These are phyloP conservation scores for Raphidocelis subcapitata DNA, from an alignment of 139 green algal genomes.

Conservation along the genomic window DNA sequence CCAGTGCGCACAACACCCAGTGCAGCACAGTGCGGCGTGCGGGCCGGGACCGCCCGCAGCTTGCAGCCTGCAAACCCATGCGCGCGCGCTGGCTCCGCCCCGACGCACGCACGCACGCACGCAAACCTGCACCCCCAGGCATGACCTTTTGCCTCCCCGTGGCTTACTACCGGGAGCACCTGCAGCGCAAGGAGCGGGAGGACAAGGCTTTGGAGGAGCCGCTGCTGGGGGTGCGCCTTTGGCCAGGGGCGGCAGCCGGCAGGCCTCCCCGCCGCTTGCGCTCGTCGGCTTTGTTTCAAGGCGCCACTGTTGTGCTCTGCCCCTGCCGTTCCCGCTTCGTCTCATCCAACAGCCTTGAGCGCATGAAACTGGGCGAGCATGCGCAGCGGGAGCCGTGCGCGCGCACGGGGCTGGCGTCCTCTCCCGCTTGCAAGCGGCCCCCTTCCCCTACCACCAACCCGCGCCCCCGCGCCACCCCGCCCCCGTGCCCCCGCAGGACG, in stretches of 20 bases:
- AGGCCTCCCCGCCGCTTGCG: neutral
- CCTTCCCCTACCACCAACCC: neutral
- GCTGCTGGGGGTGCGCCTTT: slow-evolving; percentile 27
- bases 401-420: neutral
- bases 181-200: slow-evolving; percentile 29
- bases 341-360: too few relatives aligned
- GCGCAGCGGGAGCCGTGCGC: too few relatives aligned
- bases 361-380: too few relatives aligned
- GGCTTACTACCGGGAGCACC: slow-evolving; percentile 48
- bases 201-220: slow-evolving; percentile 24
- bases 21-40: too few relatives aligned
- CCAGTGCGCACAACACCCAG: neutral
- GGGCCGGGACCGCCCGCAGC: too few relatives aligned
- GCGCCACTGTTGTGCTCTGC: too few relatives aligned
- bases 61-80: too few relatives aligned
- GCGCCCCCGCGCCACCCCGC: neutral
- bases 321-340: too few relatives aligned
- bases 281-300: too few relatives aligned
- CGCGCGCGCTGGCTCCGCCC: neutral
- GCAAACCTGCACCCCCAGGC: slow-evolving; percentile 26
- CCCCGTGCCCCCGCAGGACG: neutral
- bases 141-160: slow-evolving; percentile 66
- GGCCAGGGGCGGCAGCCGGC: neutral
- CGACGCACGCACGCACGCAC: too few relatives aligned
- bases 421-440: neutral